Conservation (phyloP, 495 filamentous ascomycete genomes). For the Daldinia loculata region DNA sequence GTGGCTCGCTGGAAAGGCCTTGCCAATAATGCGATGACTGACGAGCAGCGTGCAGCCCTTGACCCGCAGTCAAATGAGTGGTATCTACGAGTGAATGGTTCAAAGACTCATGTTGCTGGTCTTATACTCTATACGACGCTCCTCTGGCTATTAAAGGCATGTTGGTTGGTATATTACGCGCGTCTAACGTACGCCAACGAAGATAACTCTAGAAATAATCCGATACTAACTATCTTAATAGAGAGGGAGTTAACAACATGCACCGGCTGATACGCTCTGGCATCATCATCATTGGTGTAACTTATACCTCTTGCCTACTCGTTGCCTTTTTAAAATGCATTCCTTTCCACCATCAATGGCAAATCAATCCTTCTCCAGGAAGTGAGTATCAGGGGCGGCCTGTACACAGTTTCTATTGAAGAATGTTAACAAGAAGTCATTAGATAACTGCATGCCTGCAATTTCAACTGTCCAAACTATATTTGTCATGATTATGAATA, state of each 20-base stretch:
- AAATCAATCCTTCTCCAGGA: conserved; percentile 66
- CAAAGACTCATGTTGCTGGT: conserved; percentile 64
- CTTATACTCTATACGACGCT: conserved; percentile 65
- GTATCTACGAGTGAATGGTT: conserved; percentile 60
- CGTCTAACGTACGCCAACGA: conserved; percentile 59
- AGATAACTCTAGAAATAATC: not conserved
- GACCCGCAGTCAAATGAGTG: conserved; percentile 55
- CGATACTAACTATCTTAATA: conserved; percentile 7
- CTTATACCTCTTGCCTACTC: conserved; percentile 61
- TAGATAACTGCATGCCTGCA: conserved; percentile 41
- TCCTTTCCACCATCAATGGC: conserved; percentile 65
- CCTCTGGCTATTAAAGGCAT: conserved; percentile 65
- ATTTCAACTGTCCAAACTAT: conserved; percentile 49
- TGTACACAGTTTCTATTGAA: not conserved
- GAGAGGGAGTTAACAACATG: conserved; percentile 57
- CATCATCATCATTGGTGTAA: conserved; percentile 54
- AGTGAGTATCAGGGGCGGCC: conserved; percentile 49
- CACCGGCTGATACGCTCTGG: conserved; percentile 56
- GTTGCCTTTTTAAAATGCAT: conserved; percentile 51
- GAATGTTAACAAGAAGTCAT: not conserved
- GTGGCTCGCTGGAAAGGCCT: conserved; percentile 43
- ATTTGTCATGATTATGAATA: conserved; percentile 59
- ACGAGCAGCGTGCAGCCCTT: conserved; percentile 54
- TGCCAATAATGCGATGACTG: conserved; percentile 66
- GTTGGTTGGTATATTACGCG: conserved; percentile 66